These are phyloP conservation scores for Schizophyllum commune DNA, from an alignment of 1,284 basidiomycete genomes.

Conservation along the genomic window DNA sequence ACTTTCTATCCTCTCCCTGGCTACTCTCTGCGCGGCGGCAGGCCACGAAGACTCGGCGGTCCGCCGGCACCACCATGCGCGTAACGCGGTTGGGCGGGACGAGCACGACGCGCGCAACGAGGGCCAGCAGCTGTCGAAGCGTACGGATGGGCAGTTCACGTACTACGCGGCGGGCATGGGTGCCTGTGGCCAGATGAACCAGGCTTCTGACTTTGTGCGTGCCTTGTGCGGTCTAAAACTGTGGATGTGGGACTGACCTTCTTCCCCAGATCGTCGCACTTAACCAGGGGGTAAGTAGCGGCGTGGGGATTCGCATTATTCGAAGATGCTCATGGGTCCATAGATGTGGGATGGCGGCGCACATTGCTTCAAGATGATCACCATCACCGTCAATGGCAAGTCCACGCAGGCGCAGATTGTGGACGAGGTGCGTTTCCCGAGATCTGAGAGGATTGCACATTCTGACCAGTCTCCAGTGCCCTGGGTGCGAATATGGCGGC, in stretches of 20 bases:
- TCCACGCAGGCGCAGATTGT: constrained; percentile 55
- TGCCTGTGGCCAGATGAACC: neutral
- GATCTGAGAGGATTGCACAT: constrained; percentile 1
- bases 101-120: neutral
- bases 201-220: neutral
- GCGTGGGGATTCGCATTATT: neutral
- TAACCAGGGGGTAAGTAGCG: neutral
- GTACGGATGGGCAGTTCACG: neutral
- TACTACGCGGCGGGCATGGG: neutral
- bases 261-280: neutral
- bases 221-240: neutral
- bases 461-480: constrained; percentile 40
- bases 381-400: constrained; percentile 60
- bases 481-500: constrained; percentile 60
- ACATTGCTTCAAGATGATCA: constrained; percentile 59
- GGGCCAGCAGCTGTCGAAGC: neutral
- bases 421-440: constrained; percentile 47
- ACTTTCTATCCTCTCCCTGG: neutral
- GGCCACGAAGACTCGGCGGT: neutral
- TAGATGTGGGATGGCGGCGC: constrained; percentile 24
- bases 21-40: neutral
- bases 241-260: neutral
- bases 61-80: neutral
- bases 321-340: neutral
- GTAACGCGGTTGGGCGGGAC: neutral